These are phyloP conservation scores for Ustilago shanxiensis DNA, from an alignment of 1,284 basidiomycete species.

Conservation along the genomic window DNA sequence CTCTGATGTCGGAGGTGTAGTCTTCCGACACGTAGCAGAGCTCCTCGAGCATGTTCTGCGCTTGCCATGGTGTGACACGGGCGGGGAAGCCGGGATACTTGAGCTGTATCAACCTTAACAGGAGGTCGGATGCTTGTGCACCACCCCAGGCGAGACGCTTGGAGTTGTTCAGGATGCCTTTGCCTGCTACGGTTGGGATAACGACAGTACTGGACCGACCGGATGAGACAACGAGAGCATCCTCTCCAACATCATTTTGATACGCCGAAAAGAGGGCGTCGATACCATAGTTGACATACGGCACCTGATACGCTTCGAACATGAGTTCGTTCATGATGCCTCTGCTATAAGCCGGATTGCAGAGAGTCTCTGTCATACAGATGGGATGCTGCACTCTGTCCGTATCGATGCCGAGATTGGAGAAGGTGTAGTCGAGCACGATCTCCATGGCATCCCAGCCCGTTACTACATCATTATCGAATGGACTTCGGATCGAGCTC, in stretches of 20 bases:
- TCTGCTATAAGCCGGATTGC: conserved; percentile 89
- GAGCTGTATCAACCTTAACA: conserved; percentile 91
- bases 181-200: conserved; percentile 60
- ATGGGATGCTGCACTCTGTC: conserved; percentile 87
- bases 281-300: conserved; percentile 87
- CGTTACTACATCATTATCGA: conserved; percentile 67
- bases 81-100: conserved; percentile 91
- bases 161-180: conserved; percentile 61
- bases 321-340: conserved; percentile 92
- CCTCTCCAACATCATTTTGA: conserved; percentile 57
- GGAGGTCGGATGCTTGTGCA: conserved; percentile 87
- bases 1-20: conserved; percentile 78
- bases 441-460: conserved; percentile 76
- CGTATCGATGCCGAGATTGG: conserved; percentile 85
- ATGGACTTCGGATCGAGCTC: conserved; percentile 59
- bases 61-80: conserved; percentile 74
- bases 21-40: conserved; percentile 87
- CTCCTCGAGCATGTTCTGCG: conserved; percentile 86
- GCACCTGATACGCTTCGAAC: conserved; percentile 92
- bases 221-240: conserved; percentile 63
- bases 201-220: conserved; percentile 61
- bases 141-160: conserved; percentile 90
- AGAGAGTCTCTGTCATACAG: conserved; percentile 92
- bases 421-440: conserved; percentile 90
- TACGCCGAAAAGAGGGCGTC: conserved; percentile 94